Percentiles rank a stretch among this genome's conserved stretches.
phyloP scores from a whole-genome alignment of 345 rosid species.

The Heritiera littoralis region DNA sequence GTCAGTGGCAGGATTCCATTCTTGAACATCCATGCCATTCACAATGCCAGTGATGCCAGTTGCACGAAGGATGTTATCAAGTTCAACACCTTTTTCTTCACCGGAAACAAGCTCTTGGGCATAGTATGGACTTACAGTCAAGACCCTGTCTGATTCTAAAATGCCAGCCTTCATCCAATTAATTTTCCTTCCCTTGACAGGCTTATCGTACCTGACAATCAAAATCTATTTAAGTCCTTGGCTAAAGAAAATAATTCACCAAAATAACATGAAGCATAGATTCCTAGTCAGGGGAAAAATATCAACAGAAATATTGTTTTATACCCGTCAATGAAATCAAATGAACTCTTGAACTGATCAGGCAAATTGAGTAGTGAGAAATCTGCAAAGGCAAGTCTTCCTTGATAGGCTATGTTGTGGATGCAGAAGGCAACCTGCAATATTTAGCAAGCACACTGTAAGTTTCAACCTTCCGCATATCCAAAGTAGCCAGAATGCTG shows the following conservation, averaged over 20 bases:
- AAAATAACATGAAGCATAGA: background rate
- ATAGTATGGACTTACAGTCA: constrained; percentile 88
- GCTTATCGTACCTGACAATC: constrained; percentile 52
- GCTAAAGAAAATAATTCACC: background rate
- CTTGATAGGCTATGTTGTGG: constrained; percentile 97
- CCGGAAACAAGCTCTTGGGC: constrained; percentile 87
- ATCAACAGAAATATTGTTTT: background rate
- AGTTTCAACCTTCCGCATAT: background rate
- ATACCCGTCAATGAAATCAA: constrained; percentile 87
- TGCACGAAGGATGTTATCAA: constrained; percentile 59
- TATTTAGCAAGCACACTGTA: constrained; percentile 20
- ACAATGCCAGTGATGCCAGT: constrained; percentile 64
- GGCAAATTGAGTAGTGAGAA: constrained; percentile 79
- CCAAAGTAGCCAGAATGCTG: background rate
- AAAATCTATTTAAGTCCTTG: background rate
- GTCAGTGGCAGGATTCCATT: constrained; percentile 89
- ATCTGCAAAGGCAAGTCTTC: constrained; percentile 69
- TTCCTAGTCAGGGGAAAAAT: constrained; percentile 6
- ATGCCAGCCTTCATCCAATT: constrained; percentile 98
- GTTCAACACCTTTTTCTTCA: constrained; percentile 73
- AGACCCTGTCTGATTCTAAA: constrained; percentile 65
- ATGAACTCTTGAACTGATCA: constrained; percentile 62
- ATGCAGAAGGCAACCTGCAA: constrained; percentile 85
- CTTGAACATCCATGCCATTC: constrained; percentile 97
- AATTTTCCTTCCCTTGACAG: constrained; percentile 84